These are phyloP conservation scores for Neoascochyta sp. DNA, from an alignment of 2,329 filamentous ascomycete species.

Conservation along the genomic window DNA sequence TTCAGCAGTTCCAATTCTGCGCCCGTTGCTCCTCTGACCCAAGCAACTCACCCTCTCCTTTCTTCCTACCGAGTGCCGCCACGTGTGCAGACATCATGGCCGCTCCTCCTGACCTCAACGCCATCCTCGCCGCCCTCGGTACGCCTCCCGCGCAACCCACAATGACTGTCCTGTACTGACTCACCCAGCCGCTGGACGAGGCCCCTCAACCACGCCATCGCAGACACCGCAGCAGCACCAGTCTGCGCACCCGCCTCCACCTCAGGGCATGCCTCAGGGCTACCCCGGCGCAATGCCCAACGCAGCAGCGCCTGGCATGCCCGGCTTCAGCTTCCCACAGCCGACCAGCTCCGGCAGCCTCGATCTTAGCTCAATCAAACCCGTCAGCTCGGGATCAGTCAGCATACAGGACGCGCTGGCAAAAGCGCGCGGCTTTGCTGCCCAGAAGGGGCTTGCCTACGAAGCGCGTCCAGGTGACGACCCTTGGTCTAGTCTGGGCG, in stretches of 20 bases:
- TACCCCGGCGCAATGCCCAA: slow-evolving; percentile 44
- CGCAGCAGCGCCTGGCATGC: slow-evolving; percentile 41
- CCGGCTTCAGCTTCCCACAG: slow-evolving; percentile 57
- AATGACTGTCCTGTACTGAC: no score
- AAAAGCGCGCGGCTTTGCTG: slow-evolving; percentile 76
- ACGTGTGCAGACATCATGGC: slow-evolving; percentile 29
- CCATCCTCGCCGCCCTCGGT: slow-evolving; percentile 41
- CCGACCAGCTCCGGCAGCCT: slow-evolving; percentile 72
- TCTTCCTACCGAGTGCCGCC: slow-evolving; percentile 1
- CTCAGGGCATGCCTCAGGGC: slow-evolving; percentile 42
- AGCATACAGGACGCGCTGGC: slow-evolving; percentile 82
- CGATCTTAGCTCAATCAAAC: slow-evolving; percentile 75
- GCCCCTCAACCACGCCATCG: slow-evolving; percentile 47
- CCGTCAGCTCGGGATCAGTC: slow-evolving; percentile 74
- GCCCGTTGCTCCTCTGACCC: no score
- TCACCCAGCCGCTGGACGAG: slow-evolving; percentile 43
- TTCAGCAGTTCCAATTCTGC: slow-evolving; percentile 2
- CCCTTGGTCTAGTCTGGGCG: slow-evolving; percentile 41
- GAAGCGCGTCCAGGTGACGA: slow-evolving; percentile 43
- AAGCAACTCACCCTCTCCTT: slow-evolving; percentile 1
- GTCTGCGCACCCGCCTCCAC: slow-evolving; percentile 41
- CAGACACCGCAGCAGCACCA: slow-evolving; percentile 44
- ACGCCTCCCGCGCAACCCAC: slow-evolving; percentile 9
- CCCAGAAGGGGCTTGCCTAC: slow-evolving; percentile 67
- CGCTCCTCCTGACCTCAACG: slow-evolving; percentile 37